Conservation (phyloP, 2,329 filamentous ascomycete genomes). For the Juglanconis juglandina region DNA sequence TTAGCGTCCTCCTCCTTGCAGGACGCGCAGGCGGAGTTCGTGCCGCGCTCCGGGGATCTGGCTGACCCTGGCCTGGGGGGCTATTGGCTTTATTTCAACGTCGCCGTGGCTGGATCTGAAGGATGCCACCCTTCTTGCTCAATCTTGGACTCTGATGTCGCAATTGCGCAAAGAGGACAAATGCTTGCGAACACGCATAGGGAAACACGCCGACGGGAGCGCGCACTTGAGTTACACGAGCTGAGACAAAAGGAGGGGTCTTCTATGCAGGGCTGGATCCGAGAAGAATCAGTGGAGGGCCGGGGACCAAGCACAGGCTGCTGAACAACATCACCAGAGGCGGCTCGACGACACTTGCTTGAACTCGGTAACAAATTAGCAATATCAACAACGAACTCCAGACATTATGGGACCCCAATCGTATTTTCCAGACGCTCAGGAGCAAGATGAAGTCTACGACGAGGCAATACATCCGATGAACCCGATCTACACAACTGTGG, state of each 20-base stretch:
- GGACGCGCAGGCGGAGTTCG: no score
- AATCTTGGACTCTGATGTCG: background rate
- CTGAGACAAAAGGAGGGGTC: constrained; percentile 3
- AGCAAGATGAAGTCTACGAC: constrained; percentile 3
- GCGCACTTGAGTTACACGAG: constrained; percentile 1
- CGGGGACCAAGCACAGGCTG: no score
- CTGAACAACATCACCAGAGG: no score
- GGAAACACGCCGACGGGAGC: background rate
- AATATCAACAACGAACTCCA: background rate
- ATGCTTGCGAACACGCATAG: background rate
- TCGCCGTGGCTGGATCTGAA: background rate
- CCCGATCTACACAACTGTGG: background rate
- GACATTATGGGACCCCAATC: background rate
- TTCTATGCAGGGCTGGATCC: background rate
- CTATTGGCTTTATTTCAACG: background rate
- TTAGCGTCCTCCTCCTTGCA: no score
- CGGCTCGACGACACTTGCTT: background rate
- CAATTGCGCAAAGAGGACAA: background rate
- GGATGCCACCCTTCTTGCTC: background rate
- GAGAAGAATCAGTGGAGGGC: no score
- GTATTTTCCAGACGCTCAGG: background rate
- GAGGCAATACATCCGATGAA: constrained; percentile 5
- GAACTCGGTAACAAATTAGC: background rate
- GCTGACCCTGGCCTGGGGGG: no score
- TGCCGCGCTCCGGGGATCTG: background rate